These are phyloP conservation scores for Termitomyces sp. DNA, from an alignment of 768 basidiomycete genomes.

Conservation along the genomic window DNA sequence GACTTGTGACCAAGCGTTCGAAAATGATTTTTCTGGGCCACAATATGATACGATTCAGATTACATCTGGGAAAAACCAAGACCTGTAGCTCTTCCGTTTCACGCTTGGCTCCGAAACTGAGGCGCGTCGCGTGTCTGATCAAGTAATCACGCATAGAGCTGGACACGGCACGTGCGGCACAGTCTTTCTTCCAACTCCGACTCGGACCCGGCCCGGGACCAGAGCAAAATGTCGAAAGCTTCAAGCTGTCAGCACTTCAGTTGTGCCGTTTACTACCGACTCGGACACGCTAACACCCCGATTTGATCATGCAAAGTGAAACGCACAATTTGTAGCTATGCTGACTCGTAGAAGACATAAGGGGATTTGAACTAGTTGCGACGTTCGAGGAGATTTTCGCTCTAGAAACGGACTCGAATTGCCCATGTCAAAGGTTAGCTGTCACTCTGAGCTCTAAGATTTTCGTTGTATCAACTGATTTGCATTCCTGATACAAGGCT, in stretches of 20 bases:
- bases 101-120: too few relatives aligned
- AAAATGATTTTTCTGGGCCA: too few relatives aligned
- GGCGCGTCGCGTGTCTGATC: too few relatives aligned
- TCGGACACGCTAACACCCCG: background rate
- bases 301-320: background rate
- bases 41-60: too few relatives aligned
- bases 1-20: too few relatives aligned
- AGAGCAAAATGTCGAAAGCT: background rate
- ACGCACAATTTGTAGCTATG: too few relatives aligned
- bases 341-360: background rate
- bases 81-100: too few relatives aligned
- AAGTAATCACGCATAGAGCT: too few relatives aligned
- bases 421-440: background rate
- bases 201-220: background rate
- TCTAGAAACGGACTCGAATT: background rate
- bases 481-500: too few relatives aligned
- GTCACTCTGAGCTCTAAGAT: background rate
- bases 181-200: background rate
- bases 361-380: background rate
- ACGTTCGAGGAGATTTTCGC: background rate
- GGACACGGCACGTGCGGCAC: background rate
- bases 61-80: too few relatives aligned
- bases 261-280: too few relatives aligned
- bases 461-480: too few relatives aligned
- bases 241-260: background rate